Percentiles rank a stretch among this genome's conserved stretches.
Evolutionary conservation across 768 basidiomycete species (phyloP).

Genomic region (Hypholoma fasciculare): DNA sequence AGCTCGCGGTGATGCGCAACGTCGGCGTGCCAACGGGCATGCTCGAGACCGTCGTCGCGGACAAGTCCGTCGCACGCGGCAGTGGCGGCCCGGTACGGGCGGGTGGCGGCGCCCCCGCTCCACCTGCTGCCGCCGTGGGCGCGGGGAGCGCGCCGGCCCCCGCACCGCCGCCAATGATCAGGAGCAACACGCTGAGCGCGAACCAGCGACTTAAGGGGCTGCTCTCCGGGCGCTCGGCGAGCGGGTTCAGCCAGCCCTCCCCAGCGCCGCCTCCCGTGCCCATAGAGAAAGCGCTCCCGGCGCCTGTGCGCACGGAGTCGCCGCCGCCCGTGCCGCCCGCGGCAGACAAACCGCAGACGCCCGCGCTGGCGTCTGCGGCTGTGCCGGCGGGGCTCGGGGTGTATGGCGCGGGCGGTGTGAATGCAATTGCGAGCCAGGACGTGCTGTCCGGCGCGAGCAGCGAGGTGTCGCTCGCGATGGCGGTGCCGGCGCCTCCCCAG

Average conservation of each 20-base stretch:
- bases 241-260: slow-evolving; percentile 28
- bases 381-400: neutral
- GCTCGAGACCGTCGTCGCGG: slow-evolving; percentile 83
- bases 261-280: slow-evolving; percentile 2
- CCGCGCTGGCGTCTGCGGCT: neutral
- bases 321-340: slow-evolving; percentile 23
- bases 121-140: neutral
- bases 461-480: neutral
- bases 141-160: slow-evolving; percentile 12
- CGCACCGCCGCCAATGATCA: slow-evolving; percentile 25
- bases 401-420: neutral
- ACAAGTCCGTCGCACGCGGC: slow-evolving; percentile 29
- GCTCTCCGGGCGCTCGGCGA: slow-evolving; percentile 37
- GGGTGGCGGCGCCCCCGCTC: neutral
- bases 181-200: slow-evolving; percentile 40
- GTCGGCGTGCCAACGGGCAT: slow-evolving; percentile 70
- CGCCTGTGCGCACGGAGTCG: slow-evolving; percentile 19
- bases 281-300: slow-evolving; percentile 24
- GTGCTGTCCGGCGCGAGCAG: neutral
- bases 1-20: slow-evolving; percentile 74
- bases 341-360: slow-evolving; percentile 24
- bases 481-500: no score
- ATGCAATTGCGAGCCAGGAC: neutral
- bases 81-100: neutral
- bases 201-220: slow-evolving; percentile 50